Conservation (phyloP, 1,284 basidiomycete species). For the Sanguinoderma infundibulare region DNA sequence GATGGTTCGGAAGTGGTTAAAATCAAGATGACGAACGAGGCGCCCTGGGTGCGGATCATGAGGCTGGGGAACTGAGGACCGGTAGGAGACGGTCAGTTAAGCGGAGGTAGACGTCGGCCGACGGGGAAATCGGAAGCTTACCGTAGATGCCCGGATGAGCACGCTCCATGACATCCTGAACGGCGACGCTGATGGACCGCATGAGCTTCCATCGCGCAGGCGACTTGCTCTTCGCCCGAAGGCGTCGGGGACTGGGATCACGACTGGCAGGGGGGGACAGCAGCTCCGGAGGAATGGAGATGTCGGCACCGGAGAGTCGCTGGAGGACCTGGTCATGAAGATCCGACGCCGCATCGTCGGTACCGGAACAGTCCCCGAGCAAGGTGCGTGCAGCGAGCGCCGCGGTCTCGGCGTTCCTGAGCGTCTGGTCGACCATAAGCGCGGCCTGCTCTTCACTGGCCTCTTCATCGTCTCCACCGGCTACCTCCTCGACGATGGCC, state of each 20-base stretch:
- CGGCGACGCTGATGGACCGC: constrained; percentile 73
- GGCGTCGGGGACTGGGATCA: constrained; percentile 76
- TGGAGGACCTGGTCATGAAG: constrained; percentile 67
- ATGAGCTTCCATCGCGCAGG: constrained; percentile 83
- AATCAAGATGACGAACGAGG: constrained; percentile 81
- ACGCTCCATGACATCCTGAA: constrained; percentile 66
- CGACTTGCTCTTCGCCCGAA: constrained; percentile 75
- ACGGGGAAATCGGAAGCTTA: constrained; percentile 38
- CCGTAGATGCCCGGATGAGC: constrained; percentile 73
- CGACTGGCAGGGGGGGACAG: constrained; percentile 78
- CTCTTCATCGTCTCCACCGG: constrained; percentile 62
- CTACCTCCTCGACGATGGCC: constrained; percentile 74
- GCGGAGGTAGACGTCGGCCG: not conserved
- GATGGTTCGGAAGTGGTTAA: constrained; percentile 94
- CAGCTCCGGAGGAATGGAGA: constrained; percentile 71
- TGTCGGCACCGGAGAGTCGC: constrained; percentile 61
- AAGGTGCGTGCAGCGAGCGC: constrained; percentile 47
- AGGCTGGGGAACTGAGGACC: constrained; percentile 64
- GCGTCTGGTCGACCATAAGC: constrained; percentile 63
- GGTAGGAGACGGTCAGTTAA: constrained; percentile 14
- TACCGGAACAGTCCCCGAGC: constrained; percentile 29
- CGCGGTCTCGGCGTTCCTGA: constrained; percentile 64
- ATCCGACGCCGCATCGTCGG: constrained; percentile 49
- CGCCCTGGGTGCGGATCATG: constrained; percentile 77
- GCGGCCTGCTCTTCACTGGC: constrained; percentile 57